Conservation (phyloP, 371 early-diverging fungal species). For the Syncephalastrum contaminatum region DNA sequence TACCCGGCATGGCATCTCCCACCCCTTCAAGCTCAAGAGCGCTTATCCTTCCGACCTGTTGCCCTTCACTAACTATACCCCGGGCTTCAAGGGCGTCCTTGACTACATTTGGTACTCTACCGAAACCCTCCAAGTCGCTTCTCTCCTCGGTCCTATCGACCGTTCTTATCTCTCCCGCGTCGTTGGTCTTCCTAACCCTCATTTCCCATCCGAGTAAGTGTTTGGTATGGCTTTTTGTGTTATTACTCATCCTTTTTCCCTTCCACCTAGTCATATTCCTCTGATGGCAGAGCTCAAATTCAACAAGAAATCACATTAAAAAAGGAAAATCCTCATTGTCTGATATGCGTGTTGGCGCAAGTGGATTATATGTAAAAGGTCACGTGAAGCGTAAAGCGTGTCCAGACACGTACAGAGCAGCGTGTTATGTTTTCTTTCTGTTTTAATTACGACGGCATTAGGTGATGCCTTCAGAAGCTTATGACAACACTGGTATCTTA, state of each 20-base stretch:
- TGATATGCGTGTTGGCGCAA: no score
- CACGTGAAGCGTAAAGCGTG: no score
- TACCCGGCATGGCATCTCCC: constrained; percentile 71
- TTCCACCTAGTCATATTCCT: constrained; percentile 3
- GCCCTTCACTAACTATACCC: constrained; percentile 91
- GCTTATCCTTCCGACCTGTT: constrained; percentile 71
- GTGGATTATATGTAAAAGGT: no score
- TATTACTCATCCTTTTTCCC: constrained; percentile 1
- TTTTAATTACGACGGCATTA: no score
- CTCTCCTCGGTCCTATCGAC: constrained; percentile 78
- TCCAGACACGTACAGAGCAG: no score
- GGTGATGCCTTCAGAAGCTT: no score
- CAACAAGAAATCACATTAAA: constrained; percentile 2
- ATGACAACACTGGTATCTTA: not conserved
- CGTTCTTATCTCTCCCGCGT: constrained; percentile 63
- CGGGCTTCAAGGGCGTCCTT: constrained; percentile 84
- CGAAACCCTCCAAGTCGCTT: constrained; percentile 65
- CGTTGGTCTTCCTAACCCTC: constrained; percentile 91
- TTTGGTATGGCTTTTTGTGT: not conserved
- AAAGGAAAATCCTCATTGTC: no score
- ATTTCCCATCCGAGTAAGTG: constrained; percentile 83
- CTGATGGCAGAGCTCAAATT: constrained; percentile 8
- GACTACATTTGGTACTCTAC: constrained; percentile 94
- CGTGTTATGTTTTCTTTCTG: no score
- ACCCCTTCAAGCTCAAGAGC: constrained; percentile 70